Base-by-base conservation (phyloP, 768 basidiomycete species). In the Mycena venus region DNA sequence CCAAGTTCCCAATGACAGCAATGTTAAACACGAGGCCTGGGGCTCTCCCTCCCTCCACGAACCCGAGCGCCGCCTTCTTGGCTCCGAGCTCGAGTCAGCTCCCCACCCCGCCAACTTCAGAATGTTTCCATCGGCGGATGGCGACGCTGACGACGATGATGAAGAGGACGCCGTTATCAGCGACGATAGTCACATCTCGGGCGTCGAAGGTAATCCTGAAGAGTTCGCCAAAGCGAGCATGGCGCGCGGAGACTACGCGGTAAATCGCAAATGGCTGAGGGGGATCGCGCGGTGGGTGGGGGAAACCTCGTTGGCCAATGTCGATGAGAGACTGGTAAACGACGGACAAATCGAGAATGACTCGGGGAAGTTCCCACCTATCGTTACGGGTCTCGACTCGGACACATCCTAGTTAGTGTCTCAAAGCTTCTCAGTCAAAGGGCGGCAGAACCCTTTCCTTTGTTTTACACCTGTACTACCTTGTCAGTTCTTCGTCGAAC, bases 161-260 rank as follows among this genome's bases (percentile, higher is more conserved):
- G 70, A 59, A 19, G 58, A 72, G 1, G 65, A 68, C 66, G 72
- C 68, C 42, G 60, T 42, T 32, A 55, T 73, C 42, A 73, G 72
- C 60, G 25, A 7, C 12, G 60, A 68, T 17, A 73, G 72, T 34
- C 53, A 73, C 12, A 63, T 68, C 31, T 47, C 72, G 2, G 72
- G 66, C 40, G 53, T 56, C 61, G 72, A 73, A 15, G 65, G 58
- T 23, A 29, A 68, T 27, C 61, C 72, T 4, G 72, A 68, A 11
- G 64, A 55, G 23, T 66, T 31, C 58, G 58, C 40, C 10, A 66
- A 73, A n/a, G 65, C 65, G 29, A 67, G 59, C 25, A 2, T 40
- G 3, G 64, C 44, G 36, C 56, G 58, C 3, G 58, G 49, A n/a
- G 66, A 68, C 40, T 36, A 63, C 34, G 34, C 53, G 23, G 1